These are phyloP conservation scores for Prosopis cineraria DNA, from an alignment of 306 rosid species.

Conservation along the genomic window DNA sequence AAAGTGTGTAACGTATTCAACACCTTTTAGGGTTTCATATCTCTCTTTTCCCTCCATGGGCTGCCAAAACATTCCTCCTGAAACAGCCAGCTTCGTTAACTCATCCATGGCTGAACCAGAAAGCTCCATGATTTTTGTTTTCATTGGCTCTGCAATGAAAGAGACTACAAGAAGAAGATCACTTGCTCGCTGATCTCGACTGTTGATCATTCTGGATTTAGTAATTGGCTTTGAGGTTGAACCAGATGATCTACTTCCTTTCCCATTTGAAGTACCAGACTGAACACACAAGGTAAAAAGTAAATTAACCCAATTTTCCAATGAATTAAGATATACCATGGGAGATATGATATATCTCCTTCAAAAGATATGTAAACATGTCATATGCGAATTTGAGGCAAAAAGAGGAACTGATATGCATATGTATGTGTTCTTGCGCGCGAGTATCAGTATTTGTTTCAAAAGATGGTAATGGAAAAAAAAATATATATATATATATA, in stretches of 20 bases:
- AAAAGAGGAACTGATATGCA: no score
- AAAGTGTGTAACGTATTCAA: slow-evolving; percentile 43
- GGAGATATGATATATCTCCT: not conserved
- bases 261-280: not conserved
- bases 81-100: slow-evolving; percentile 29
- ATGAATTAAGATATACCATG: no score
- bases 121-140: slow-evolving; percentile 26
- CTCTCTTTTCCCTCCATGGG: not conserved
- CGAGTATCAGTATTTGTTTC: not conserved
- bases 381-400: not conserved
- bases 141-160: slow-evolving; percentile 26
- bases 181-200: slow-evolving; percentile 40
- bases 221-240: not conserved
- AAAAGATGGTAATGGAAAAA: no score
- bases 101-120: slow-evolving; percentile 48
- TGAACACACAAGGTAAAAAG: not conserved
- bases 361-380: not conserved
- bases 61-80: slow-evolving; percentile 47
- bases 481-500: no score
- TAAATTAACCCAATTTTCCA: no score
- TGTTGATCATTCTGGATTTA: not conserved
- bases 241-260: not conserved
- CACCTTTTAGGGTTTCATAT: slow-evolving; percentile 35
- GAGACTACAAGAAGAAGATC: slow-evolving; percentile 50
- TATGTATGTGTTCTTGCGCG: no score